Conservation (phyloP, 257 asterid species). For the Eucommia ulmoides region DNA sequence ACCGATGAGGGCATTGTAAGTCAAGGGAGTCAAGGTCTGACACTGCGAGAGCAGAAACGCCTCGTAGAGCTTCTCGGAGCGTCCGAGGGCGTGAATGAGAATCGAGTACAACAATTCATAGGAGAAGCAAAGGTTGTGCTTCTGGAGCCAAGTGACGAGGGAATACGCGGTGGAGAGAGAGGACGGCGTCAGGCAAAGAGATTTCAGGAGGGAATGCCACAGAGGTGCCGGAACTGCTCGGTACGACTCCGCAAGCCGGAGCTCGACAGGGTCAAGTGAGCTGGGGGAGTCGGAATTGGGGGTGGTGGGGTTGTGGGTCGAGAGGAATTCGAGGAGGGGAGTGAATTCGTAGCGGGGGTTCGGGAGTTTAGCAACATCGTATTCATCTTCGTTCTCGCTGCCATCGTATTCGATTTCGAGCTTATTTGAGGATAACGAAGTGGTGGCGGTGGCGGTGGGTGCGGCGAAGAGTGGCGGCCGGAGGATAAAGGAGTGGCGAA, state of each 20-base stretch:
- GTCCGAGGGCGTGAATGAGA: constrained; percentile 70
- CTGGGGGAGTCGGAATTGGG: constrained; percentile 31
- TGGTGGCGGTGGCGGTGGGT: constrained; percentile 8
- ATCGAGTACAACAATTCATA: constrained; percentile 83
- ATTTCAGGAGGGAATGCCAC: constrained; percentile 86
- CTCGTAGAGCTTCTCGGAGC: constrained; percentile 71
- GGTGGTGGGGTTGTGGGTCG: constrained; percentile 18
- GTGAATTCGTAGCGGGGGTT: constrained; percentile 58
- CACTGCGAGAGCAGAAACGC: constrained; percentile 85
- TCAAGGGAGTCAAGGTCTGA: constrained; percentile 64
- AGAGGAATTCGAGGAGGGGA: constrained; percentile 65
- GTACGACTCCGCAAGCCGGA: constrained; percentile 57
- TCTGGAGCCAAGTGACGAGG: constrained; percentile 72
- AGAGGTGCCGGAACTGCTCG: constrained; percentile 83
- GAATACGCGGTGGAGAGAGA: constrained; percentile 53
- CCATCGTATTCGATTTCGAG: constrained; percentile 20
- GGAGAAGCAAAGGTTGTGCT: constrained; percentile 77
- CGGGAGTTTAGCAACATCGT: constrained; percentile 40
- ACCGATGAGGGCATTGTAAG: constrained; percentile 88
- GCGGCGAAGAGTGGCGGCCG: constrained; percentile 14
- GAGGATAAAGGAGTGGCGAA: constrained; percentile 7
- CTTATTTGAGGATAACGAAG: constrained; percentile 15
- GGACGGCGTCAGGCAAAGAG: constrained; percentile 48
- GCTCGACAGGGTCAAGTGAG: constrained; percentile 42
- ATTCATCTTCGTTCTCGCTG: constrained; percentile 19